Evolutionary conservation across 2,329 filamentous ascomycete species (phyloP).

Genomic region (Leptodontidium sp.): DNA sequence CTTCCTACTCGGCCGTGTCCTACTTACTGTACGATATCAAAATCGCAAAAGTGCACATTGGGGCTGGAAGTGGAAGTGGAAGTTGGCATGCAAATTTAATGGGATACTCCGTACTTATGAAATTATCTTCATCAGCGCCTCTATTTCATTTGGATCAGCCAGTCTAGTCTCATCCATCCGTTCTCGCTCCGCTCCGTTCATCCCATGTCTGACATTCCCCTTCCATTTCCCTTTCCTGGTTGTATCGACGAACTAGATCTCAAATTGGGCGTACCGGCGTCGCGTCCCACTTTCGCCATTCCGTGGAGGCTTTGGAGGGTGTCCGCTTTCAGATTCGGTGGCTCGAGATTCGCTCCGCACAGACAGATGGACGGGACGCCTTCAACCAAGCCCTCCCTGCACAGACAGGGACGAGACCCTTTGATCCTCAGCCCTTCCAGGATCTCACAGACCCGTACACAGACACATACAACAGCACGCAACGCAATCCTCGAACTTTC

Average conservation of each 20-base stretch:
- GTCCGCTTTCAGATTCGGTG: conserved; percentile 11
- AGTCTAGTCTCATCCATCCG: not conserved
- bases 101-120: not conserved
- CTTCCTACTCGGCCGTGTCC: not conserved
- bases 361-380: not conserved
- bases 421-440: conserved; percentile 3
- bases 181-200: not conserved
- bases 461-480: not conserved
- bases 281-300: not conserved
- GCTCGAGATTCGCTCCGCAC: not conserved
- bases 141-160: no score
- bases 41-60: not conserved
- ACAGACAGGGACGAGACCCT: no score
- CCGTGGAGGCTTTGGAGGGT: not conserved
- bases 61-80: not conserved
- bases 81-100: not conserved
- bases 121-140: no score
- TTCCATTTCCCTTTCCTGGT: not conserved
- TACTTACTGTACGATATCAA: not conserved
- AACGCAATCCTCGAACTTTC: not conserved
- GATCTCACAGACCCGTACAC: not conserved
- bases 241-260: no score
- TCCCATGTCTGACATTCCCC: not conserved
- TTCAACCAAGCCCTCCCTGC: not conserved
- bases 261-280: not conserved